Base-by-base conservation (phyloP, 441 rosid genomes). In the Erodium chrysanthum region DNA sequence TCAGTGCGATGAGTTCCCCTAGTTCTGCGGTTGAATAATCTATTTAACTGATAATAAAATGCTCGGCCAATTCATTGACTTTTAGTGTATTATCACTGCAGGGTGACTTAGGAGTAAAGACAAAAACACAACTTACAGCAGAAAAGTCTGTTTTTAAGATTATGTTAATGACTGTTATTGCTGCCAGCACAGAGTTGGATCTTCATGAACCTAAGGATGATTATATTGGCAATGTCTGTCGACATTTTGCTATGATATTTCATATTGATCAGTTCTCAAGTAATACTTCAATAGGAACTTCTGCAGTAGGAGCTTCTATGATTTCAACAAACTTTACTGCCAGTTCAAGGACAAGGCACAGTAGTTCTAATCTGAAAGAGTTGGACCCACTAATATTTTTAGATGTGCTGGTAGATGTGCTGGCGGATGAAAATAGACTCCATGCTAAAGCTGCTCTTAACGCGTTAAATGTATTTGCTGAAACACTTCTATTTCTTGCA, bases 131-230 rank as follows among this genome's bases (percentile, higher is more conserved):
- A 74, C 92, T 95, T 72, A 74, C 88, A 78, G 99, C 99, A 70
- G 99, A 95, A 84, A 95, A 88, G 79, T 92, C 98, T 1, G 96
- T 95, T 81, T 92, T 95, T 80, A 95, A 95, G 91, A 85, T 78
- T 74, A 76, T 95, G 50, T 78, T 95, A 61, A 82, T 84, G 84
- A 90, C 99, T 33, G 68, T 87, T 69, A 81, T 95, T 77, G 95
- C 98, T 70, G 86, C 95, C 70, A 86, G 89, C 76, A 84, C 90
- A 50, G 97, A 95, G 69, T 82, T 84, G 62, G 98, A 95, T 79
- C 84, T 95, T 67, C 78, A 67, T 67, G 93, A 86, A 59, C 72
- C 89, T 23, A 84, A 85, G 76, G 98, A 92, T 75, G 89, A 95
- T 69, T 95, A 90, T 76, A 79, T 88, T 79, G 85, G 74, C 70